A percentile compares a stretch with the other conserved stretches of the same genome.
Conservation (phyloP, 108 stramenopile genomes). For the Cyclotella cryptica region DNA sequence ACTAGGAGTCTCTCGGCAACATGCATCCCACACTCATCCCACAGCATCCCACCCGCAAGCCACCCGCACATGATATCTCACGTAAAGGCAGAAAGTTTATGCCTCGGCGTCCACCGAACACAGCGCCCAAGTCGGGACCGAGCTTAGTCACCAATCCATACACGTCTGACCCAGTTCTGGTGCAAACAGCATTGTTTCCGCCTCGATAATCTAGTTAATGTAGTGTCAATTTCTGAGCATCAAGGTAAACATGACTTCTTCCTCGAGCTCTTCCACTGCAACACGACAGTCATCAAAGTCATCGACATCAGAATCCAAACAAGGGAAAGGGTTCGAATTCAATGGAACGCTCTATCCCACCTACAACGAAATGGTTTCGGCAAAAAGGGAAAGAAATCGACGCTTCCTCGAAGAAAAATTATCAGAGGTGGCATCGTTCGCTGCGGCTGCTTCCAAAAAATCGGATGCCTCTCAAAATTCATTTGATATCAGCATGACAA, state of each 20-base stretch:
- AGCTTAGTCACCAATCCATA: no score
- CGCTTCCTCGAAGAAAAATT: conserved; percentile 5
- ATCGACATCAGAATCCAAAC: background rate
- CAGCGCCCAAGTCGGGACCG: no score
- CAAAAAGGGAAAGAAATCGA: conserved; percentile 30
- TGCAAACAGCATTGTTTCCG: no score
- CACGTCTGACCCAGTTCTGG: no score
- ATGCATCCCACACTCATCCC: no score
- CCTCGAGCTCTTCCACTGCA: background rate
- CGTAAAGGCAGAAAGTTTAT: no score
- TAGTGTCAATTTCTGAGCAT: no score
- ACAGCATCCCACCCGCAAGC: no score
- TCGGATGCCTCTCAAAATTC: background rate
- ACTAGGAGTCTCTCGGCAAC: no score
- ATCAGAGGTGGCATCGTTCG: conserved; percentile 16
- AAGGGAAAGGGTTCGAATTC: conserved; percentile 15
- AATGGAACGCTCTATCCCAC: conserved; percentile 19
- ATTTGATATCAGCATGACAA: background rate
- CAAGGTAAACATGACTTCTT: background rate
- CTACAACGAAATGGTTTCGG: conserved; percentile 35
- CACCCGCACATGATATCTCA: no score
- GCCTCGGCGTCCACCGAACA: no score
- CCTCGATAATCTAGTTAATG: no score
- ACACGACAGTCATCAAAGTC: background rate
- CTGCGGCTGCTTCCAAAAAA: background rate